phyloP scores from a whole-genome alignment of 495 filamentous ascomycete species.

The Penicillium silybi region DNA sequence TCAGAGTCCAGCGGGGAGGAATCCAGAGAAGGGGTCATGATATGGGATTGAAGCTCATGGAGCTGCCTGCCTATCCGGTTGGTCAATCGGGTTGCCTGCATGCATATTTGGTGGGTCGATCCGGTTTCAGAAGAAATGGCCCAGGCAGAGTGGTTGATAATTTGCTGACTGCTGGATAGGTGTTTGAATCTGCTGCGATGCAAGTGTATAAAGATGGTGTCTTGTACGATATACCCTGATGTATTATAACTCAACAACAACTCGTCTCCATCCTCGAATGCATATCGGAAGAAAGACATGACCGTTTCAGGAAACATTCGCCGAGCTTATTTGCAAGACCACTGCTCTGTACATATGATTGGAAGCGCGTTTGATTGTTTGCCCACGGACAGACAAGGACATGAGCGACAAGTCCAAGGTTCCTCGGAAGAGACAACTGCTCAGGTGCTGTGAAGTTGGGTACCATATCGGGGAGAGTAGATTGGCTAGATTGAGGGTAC shows the following conservation, averaged over 20 bases:
- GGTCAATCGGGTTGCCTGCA: neutral
- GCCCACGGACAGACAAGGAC: too few relatives aligned
- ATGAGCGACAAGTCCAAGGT: too few relatives aligned
- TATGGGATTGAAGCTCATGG: neutral
- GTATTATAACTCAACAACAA: conserved; percentile 13
- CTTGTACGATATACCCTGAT: conserved; percentile 17
- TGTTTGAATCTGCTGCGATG: conserved; percentile 2
- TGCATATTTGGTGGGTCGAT: conserved; percentile 8
- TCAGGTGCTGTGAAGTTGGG: too few relatives aligned
- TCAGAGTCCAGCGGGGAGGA: conserved; percentile 11
- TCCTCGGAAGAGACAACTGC: too few relatives aligned
- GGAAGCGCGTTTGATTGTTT: too few relatives aligned
- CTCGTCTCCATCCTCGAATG: neutral
- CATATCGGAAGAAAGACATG: neutral
- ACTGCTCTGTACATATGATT: too few relatives aligned
- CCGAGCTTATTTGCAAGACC: neutral
- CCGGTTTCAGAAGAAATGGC: neutral
- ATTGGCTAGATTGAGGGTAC: too few relatives aligned
- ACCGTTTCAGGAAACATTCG: neutral
- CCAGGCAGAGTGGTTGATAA: neutral
- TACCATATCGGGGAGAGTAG: too few relatives aligned
- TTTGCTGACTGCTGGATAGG: neutral
- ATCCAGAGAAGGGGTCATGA: conserved; percentile 17
- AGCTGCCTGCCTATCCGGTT: neutral
- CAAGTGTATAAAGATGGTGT: conserved; percentile 6